Evolutionary conservation across 2,329 filamentous ascomycete genomes (phyloP).

Genomic region (Colletotrichum sp.): DNA sequence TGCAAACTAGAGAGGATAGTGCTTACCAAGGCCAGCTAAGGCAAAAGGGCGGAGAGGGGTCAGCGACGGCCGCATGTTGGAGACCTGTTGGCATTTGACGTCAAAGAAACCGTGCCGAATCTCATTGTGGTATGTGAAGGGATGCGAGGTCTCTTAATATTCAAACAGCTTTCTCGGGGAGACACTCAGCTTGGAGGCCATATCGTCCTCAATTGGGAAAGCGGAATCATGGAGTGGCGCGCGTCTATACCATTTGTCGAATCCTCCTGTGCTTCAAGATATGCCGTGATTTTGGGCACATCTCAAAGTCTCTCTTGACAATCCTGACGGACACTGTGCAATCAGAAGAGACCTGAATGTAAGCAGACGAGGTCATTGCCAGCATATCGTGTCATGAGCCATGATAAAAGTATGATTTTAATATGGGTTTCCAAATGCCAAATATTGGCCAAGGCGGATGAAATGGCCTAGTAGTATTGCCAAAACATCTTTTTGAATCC

Average conservation of each 20-base stretch:
- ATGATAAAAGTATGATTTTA: background rate
- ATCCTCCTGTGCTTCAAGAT: background rate
- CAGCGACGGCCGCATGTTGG: slow-evolving; percentile 19
- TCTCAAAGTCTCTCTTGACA: background rate
- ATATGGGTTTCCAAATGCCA: background rate
- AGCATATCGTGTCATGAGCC: background rate
- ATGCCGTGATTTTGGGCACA: background rate
- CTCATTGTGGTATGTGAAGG: background rate
- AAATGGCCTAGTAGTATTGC: background rate
- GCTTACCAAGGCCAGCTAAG: slow-evolving; percentile 17
- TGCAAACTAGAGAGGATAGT: background rate
- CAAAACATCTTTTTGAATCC: background rate
- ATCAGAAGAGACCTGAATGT: background rate
- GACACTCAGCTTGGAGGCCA: background rate
- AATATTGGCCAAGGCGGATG: background rate
- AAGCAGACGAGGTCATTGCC: background rate
- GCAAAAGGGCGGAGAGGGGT: background rate
- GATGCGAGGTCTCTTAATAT: background rate
- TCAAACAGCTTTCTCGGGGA: background rate
- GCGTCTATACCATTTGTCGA: background rate
- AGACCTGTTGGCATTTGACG: background rate
- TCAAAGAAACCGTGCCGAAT: background rate
- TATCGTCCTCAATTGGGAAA: background rate
- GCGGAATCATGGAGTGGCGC: background rate
- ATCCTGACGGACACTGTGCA: background rate